Conservation (phyloP, 2,329 filamentous ascomycete genomes). For the Ustilaginoidea virens region DNA sequence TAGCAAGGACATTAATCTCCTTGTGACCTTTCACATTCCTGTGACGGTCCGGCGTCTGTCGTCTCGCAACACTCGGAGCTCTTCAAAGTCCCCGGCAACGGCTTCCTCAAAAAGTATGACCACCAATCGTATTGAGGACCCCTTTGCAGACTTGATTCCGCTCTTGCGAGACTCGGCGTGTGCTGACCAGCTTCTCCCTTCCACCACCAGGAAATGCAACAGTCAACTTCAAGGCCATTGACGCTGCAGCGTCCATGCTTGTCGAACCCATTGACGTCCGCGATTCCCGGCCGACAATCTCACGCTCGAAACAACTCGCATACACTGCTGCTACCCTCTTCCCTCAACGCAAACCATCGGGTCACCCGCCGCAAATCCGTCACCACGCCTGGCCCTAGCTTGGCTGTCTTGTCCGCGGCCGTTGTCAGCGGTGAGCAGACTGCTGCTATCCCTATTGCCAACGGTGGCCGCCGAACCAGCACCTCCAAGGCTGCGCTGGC, state of each 20-base stretch:
- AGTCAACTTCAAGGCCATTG: constrained; percentile 52
- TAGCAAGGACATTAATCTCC: constrained; percentile 4
- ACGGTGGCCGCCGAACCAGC: constrained; percentile 46
- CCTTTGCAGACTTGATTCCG: constrained; percentile 15
- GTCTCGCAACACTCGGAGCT: constrained; percentile 18
- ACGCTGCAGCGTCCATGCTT: constrained; percentile 45
- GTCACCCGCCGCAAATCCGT: constrained; percentile 91
- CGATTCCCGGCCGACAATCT: constrained; percentile 41
- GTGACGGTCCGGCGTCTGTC: constrained; percentile 17
- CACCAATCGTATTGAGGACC: constrained; percentile 10
- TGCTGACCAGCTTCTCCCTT: constrained; percentile 15
- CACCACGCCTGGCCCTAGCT: constrained; percentile 56
- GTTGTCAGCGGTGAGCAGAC: constrained; percentile 49
- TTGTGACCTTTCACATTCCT: constrained; percentile 9
- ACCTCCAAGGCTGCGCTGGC: constrained; percentile 42
- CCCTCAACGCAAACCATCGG: constrained; percentile 68
- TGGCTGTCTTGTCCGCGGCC: constrained; percentile 60
- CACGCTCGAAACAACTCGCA: constrained; percentile 68
- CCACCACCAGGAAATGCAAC: constrained; percentile 41
- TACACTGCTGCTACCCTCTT: constrained; percentile 62
- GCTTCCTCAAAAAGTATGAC: constrained; percentile 46
- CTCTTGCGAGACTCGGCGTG: constrained; percentile 16
- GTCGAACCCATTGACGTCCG: constrained; percentile 41
- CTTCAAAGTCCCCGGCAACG: constrained; percentile 32
- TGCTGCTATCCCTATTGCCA: constrained; percentile 40